These are phyloP conservation scores for Xylariales sp. DNA, from an alignment of 2,329 filamentous ascomycete genomes.

Conservation along the genomic window DNA sequence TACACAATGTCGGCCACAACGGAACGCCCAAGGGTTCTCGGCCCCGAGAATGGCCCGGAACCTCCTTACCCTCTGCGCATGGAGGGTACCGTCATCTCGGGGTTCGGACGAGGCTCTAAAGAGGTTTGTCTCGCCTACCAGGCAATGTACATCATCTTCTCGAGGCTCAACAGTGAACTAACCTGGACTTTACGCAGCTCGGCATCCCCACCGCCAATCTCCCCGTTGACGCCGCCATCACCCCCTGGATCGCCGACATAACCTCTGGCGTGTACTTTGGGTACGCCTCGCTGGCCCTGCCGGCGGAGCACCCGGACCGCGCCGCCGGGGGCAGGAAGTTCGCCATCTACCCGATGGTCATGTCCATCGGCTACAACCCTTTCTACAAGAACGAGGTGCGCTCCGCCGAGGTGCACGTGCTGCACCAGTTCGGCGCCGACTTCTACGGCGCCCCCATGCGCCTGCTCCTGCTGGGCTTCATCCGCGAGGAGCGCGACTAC, in stretches of 20 bases:
- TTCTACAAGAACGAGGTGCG: constrained; percentile 91
- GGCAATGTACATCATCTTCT: background rate
- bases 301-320: constrained; percentile 40
- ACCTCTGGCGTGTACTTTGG: constrained; percentile 90
- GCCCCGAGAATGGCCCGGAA: constrained; percentile 68
- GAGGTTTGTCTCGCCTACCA: constrained; percentile 53
- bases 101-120: constrained; percentile 90
- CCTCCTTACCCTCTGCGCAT: constrained; percentile 79
- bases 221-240: constrained; percentile 59
- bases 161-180: background rate
- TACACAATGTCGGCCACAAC: constrained; percentile 5
- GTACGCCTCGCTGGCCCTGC: constrained; percentile 70
- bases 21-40: constrained; percentile 45
- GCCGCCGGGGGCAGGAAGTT: constrained; percentile 2
- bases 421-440: constrained; percentile 71
- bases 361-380: constrained; percentile 95
- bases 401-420: constrained; percentile 85
- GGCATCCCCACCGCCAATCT: constrained; percentile 97
- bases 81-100: constrained; percentile 82
- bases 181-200: constrained; percentile 50
- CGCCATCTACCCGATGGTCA: constrained; percentile 75
- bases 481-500: constrained; percentile 88
- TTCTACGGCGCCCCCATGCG: constrained; percentile 84
- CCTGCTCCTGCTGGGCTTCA: constrained; percentile 78
- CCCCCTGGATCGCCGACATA: constrained; percentile 58